Evolutionary conservation across 352 stramenopile genomes (phyloP).

Genomic region (Pythium myriotylum): DNA sequence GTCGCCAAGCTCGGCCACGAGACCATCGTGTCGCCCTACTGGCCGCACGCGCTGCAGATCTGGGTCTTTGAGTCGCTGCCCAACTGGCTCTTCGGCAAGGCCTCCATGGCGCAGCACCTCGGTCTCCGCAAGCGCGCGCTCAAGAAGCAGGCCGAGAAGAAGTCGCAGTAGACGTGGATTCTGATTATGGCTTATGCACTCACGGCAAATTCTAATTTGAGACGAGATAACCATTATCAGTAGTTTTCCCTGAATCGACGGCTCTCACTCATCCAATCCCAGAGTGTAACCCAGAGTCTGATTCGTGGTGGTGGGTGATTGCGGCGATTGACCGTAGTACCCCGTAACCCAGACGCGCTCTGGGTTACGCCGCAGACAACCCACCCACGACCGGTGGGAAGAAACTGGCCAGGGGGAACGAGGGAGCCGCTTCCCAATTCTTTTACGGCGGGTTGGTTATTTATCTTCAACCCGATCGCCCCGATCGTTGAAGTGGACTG

Average conservation of each 20-base stretch:
- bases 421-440: neutral
- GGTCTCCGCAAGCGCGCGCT: slow-evolving; percentile 83
- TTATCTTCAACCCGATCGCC: neutral
- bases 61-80: slow-evolving; percentile 92
- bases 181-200: neutral
- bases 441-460: neutral
- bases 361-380: too few relatives aligned
- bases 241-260: too few relatives aligned
- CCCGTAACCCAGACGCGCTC: too few relatives aligned
- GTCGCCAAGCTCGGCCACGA: slow-evolving; percentile 94
- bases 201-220: too few relatives aligned
- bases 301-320: too few relatives aligned
- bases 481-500: slow-evolving; percentile 1
- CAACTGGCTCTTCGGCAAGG: slow-evolving; percentile 83
- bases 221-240: too few relatives aligned
- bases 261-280: too few relatives aligned
- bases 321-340: too few relatives aligned
- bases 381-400: too few relatives aligned
- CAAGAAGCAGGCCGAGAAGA: slow-evolving; percentile 89
- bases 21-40: slow-evolving; percentile 93
- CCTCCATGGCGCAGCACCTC: slow-evolving; percentile 76
- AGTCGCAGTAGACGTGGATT: slow-evolving; percentile 54
- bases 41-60: slow-evolving; percentile 95
- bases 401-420: neutral
- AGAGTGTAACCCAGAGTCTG: too few relatives aligned